A percentile compares a stretch with the other conserved stretches of the same genome.
Evolutionary conservation across 768 basidiomycete species (phyloP).

Genomic region (Symmetrospora coprosmae): DNA sequence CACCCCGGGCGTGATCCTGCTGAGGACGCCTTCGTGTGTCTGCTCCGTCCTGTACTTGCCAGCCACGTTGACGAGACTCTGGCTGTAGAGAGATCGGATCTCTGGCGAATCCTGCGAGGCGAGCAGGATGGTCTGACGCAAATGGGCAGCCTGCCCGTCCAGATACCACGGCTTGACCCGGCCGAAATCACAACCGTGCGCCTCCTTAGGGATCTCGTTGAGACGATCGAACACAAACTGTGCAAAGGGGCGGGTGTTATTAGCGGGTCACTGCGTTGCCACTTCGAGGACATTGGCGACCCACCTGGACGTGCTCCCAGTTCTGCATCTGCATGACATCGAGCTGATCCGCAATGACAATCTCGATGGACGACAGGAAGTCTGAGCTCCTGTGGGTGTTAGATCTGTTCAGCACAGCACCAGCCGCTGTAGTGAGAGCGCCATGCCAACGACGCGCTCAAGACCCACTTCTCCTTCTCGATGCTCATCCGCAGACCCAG

Average conservation of each 20-base stretch:
- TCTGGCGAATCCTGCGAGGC: slow-evolving; percentile 84
- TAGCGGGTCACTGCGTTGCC: too few relatives aligned
- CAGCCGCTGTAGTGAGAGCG: background rate
- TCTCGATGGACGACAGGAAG: slow-evolving; percentile 82
- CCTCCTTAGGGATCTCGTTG: slow-evolving; percentile 81
- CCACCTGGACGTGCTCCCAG: slow-evolving; percentile 91
- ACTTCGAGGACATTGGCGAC: slow-evolving; percentile 29
- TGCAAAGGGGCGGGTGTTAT: background rate
- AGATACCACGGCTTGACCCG: slow-evolving; percentile 97
- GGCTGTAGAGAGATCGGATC: slow-evolving; percentile 61
- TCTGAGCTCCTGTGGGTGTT: slow-evolving; percentile 60
- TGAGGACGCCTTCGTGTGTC: slow-evolving; percentile 52
- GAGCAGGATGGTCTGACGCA: slow-evolving; percentile 78
- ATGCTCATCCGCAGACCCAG: slow-evolving; percentile 77
- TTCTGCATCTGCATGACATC: slow-evolving; percentile 95
- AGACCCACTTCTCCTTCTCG: slow-evolving; percentile 79
- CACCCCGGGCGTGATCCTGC: slow-evolving; percentile 62
- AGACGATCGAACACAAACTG: slow-evolving; percentile 55
- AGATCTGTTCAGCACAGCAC: too few relatives aligned
- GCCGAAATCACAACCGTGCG: slow-evolving; percentile 87
- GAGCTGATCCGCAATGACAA: slow-evolving; percentile 79
- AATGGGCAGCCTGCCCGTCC: slow-evolving; percentile 67
- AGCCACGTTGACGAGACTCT: slow-evolving; percentile 60
- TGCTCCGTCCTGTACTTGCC: slow-evolving; percentile 64
- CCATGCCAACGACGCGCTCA: background rate